Evolutionary conservation across 1,284 basidiomycete species (phyloP), one percentile per base, ranked within the genome.

Genomic region (Leccinum griseonigrum): DNA sequence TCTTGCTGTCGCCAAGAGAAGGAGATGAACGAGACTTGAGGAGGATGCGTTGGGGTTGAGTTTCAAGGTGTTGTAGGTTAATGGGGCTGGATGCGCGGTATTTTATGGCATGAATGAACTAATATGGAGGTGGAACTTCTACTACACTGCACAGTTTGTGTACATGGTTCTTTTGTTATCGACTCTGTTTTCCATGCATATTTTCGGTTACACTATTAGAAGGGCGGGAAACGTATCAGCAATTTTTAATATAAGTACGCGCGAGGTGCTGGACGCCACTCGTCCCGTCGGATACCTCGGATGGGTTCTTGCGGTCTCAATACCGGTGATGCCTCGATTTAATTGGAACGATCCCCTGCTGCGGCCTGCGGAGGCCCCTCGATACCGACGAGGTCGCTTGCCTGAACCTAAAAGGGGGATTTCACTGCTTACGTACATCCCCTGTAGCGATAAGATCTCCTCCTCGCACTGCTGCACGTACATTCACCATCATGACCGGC

Each of bases 1-100:
- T 89, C 87, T 40, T 91, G 88, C 64, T 71, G 74, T 61, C 77
- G 78, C 52, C 81, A 83, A 66, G 81, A 83, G 66, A 79, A 78
- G 67, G 78, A 80, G 65, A 72, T 75, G 72, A 75, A 74, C 34
- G 75, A 69, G 64, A 74, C 63, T 11, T 71, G 43, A 70, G 60
- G 48, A 46, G 18, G 29, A 64, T 9, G 34, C 38, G 40, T 9
- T 26, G 31, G 51, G 6, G 62, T 31, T 60, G 61, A 57, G 61
- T 4, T 29, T 46, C 43, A 51, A 50, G 26, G 60, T 36, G 53
- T 18, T 74, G 72, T 74, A 73, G 52, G 71, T 60, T 68, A 63
- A 46, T 54, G 36, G 31, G 64, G 61, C 31, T 22, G 61, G 56
- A 60, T 11, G 60, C 43, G 54, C 43, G 54, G 9, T 73, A 75